Conservation (phyloP, 208 protist species). For the Acanthamoeba castellanii region DNA sequence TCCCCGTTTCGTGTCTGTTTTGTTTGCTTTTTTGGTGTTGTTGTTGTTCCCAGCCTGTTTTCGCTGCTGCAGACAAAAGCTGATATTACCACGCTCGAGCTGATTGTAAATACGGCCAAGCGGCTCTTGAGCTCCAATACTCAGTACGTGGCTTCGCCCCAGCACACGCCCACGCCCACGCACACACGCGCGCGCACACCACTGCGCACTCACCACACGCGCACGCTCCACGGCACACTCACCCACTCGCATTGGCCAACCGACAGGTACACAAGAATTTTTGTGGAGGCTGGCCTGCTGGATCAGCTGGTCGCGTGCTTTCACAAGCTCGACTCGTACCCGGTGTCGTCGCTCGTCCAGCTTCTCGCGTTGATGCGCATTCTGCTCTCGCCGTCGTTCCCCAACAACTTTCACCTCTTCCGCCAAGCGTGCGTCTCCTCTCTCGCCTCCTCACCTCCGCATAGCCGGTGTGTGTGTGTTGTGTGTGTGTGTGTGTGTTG, state of each 20-base stretch:
- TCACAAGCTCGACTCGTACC: slow-evolving; percentile 12
- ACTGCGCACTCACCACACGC: too few relatives aligned
- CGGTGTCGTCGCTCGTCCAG: not conserved
- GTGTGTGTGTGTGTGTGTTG: not conserved
- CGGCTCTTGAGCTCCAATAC: not conserved
- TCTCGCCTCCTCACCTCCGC: not conserved
- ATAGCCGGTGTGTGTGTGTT: too few relatives aligned
- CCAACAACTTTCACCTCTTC: slow-evolving; percentile 35
- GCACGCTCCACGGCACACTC: too few relatives aligned
- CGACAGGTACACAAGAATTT: slow-evolving; percentile 11
- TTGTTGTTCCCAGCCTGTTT: not conserved
- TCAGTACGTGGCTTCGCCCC: not conserved
- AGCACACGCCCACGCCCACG: not conserved
- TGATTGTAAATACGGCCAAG: slow-evolving; percentile 41
- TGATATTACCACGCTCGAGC: not conserved
- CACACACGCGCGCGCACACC: too few relatives aligned
- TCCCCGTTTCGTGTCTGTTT: not conserved
- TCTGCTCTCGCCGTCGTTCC: not conserved
- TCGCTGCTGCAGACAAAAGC: slow-evolving; percentile 9
- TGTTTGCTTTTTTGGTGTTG: not conserved
- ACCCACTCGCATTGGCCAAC: not conserved
- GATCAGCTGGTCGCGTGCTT: slow-evolving; percentile 61
- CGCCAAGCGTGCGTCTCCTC: slow-evolving; percentile 23
- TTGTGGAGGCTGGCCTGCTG: slow-evolving; percentile 43
- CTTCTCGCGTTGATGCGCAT: not conserved